These are phyloP conservation scores for Entomortierella lignicola DNA, from an alignment of 192 early-diverging fungal species.

Conservation along the genomic window DNA sequence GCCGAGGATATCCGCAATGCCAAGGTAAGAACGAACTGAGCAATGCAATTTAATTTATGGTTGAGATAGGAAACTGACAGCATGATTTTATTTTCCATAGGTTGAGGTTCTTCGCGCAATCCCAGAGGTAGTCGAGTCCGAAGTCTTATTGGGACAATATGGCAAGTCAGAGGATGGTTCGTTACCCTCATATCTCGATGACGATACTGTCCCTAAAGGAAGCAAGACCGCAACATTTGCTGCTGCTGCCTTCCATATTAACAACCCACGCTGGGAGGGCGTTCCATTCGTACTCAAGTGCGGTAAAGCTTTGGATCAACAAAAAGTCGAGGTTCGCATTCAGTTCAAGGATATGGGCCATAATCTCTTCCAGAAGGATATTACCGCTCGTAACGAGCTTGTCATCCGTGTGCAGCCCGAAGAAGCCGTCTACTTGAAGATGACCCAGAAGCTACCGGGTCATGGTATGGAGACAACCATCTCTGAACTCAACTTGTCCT, in stretches of 20 bases:
- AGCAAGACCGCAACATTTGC: constrained; percentile 94
- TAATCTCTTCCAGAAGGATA: constrained; percentile 70
- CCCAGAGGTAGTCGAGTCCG: constrained; percentile 79
- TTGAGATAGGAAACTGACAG: too few species aligned
- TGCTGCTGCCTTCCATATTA: constrained; percentile 85
- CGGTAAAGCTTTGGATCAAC: constrained; percentile 88
- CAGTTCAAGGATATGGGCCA: constrained; percentile 85
- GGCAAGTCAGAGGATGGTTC: constrained; percentile 78
- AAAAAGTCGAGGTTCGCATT: constrained; percentile 92
- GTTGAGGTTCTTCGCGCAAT: constrained; percentile 83
- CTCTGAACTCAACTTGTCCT: constrained; percentile 88
- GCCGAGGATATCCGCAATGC: constrained; percentile 93
- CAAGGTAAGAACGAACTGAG: too few species aligned
- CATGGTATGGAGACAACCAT: constrained; percentile 75
- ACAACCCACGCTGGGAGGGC: constrained; percentile 96
- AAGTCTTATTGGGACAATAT: constrained; percentile 95
- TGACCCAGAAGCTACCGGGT: constrained; percentile 87
- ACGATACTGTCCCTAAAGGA: constrained; percentile 86
- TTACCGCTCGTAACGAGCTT: constrained; percentile 84
- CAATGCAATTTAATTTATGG: too few species aligned
- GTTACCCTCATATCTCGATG: constrained; percentile 94
- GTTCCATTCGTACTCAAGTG: constrained; percentile 91
- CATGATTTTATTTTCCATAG: constrained; percentile 24
- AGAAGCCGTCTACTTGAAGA: constrained; percentile 89
- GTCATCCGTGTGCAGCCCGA: constrained; percentile 89